Base-by-base conservation (phyloP, 805 yeast genomes). In the Cephaloascus albidus region DNA sequence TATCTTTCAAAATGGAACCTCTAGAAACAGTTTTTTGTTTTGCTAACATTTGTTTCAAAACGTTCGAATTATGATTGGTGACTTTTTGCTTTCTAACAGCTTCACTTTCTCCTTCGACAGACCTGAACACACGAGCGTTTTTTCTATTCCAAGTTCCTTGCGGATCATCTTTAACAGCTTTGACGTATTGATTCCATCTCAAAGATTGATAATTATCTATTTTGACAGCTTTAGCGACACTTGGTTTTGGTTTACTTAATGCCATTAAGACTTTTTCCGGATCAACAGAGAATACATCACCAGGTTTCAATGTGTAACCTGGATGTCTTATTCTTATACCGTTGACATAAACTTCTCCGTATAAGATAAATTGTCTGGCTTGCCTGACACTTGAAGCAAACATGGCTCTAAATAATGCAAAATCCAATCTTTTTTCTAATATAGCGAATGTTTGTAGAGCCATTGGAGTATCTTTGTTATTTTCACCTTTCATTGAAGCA, bases 351-450 rank as follows among this genome's bases (percentile, higher is more conserved):
- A 90, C 97, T 46, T 81, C 68, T 1, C 95, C 95, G 36, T 78
- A 78, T 14, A 85, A 60, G 43, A 93, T 80, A 52, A 84, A 87
- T 55, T 85, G 88, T 49, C 96, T 76, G 2, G 98, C 96, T 62
- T 90, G 97, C 68, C 97, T 80, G 3, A 87, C 77, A 5, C 95
- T 84, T 4, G 95, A 76, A 4, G 97, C 96, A 66, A 90, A 88
- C 84, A 90, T 72, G 16, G 96, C 70, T 61, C 98, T 79, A 65
- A 86, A 93, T 10, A 90, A 52, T 2, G 96, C 97, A 55, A 83
- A 76, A 58, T 90, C 98, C 26, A 90, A 70, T 55, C 98, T 72
- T 54, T 82, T 84, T 60, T 90, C 98, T 45, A 90, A 65, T 2
- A 81, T 80, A 3, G 95, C 95, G 60, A 69, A 90, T 2, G 96